Evolutionary conservation across 2,329 filamentous ascomycete genomes (phyloP), one percentile per base, ranked within the genome.

Genomic region (Fusarium nurragi): DNA sequence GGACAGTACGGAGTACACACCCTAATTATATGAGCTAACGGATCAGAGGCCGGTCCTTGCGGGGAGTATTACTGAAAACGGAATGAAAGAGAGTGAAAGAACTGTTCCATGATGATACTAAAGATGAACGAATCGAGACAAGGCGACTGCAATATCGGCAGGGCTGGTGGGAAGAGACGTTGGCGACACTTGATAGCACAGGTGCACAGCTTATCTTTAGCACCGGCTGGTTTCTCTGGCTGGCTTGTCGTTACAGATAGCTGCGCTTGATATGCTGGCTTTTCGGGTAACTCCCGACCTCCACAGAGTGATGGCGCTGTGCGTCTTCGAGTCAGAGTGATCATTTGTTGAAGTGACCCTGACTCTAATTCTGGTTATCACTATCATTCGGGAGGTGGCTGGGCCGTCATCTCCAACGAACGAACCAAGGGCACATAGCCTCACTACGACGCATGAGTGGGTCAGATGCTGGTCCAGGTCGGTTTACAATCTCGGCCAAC

Each of bases 401-500:
- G 36, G 34, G 36, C 30, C 36, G 25, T 44, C 34, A 36, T 48
- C 14, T 36, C 40, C 30, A 23, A 46, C 22, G 18, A 16, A n/a
- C 18, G 13, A 61, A 34, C 13, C 26, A 47, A 32, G 12, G 30
- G 12, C 43, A 25, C 19, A n/a, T 45, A 32, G 26, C 16, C 10
- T 51, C 39, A 16, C 30, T 26, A 23, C 10, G 18, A 26, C 16
- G 19, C 36, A 51, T 52, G 43, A 25, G 38, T 19, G 44, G 28
- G 47, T 34, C 34, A 22, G 36, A 34, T 54, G 45, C 57, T 61
- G 38, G 49, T 39, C 34, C 23, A 50, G 38, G 40, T 56, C 54
- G 49, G 49, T 66, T 23, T n/a, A 21, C 34, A 25, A 62, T 51
- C 41, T 58, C 51, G 65, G 54, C 48, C 59, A 62, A 54, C 53